Evolutionary conservation across 805 yeast genomes (phyloP), one percentile per base, ranked within the genome.

Genomic region (Lipomyces yamanashiensis): DNA sequence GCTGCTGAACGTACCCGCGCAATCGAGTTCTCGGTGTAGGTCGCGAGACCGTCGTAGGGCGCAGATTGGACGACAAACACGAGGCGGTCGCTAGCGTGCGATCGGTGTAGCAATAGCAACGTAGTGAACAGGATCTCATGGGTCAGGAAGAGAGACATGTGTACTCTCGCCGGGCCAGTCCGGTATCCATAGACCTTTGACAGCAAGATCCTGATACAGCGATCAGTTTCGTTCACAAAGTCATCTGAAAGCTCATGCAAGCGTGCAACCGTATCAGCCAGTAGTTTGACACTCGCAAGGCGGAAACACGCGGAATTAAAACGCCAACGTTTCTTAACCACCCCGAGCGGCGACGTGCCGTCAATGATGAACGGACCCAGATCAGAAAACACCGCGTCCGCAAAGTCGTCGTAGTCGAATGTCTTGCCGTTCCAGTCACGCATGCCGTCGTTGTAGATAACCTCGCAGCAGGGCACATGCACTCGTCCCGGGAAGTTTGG

Each of bases 381-480:
- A 44, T 44, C 58, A 3, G 61, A 51, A 34, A 41, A 59, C n/a
- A 64, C 54, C 23, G 50, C 50, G 7, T 33, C 54, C 34, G 54
- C 54, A 44, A 64, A 58, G 12, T 64, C 62, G 10, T 59, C 59
- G 52, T 21, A 58, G 28, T 12, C 13, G 41, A 50, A 50, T 2
- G 63, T 15, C 40, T 59, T 41, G 9, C 60, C 64, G 39, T 39
- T 21, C 61, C 58, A 63, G 34, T 54, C 50, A 12, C 58, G 58
- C 64, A 62, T 45, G 10, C 67, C 59, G 13, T 53, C 62, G 17
- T n/a, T 36, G 28, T 58, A 65, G 15, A 41, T 39, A 13, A 44
- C 59, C 12, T 65, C 68, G 19, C 66, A 65, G 51, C 61, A 54
- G 36, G 68, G 68, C n/a, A 63, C 56, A 33, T 50, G 57, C 21